A percentile compares a stretch with the other conserved stretches of the same genome.
Conservation (phyloP, 2,329 filamentous ascomycete genomes). For the Fusarium algeriense region DNA sequence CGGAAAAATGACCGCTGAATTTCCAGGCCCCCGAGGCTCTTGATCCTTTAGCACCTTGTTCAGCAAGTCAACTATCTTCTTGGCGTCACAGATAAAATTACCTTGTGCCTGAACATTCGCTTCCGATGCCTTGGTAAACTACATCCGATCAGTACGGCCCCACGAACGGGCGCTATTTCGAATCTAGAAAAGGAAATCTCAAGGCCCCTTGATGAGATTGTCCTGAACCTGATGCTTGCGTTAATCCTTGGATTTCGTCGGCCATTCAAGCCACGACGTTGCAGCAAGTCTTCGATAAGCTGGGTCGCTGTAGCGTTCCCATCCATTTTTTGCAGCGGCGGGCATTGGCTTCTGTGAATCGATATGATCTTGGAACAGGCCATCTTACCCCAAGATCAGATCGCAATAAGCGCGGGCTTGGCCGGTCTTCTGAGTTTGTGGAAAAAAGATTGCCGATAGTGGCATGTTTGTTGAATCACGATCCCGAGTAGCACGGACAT, state of each 20-base stretch:
- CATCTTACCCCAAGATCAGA: conserved; percentile 25
- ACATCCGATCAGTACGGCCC: conserved; percentile 6
- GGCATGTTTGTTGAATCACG: conserved; percentile 19
- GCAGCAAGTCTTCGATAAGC: conserved; percentile 6
- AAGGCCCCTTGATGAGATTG: conserved; percentile 1
- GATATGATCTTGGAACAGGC: conserved; percentile 6
- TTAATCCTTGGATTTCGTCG: conserved; percentile 7
- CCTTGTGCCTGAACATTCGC: conserved; percentile 25
- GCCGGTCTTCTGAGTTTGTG: not conserved
- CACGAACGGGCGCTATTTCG: conserved; percentile 31
- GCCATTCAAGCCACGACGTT: conserved; percentile 1
- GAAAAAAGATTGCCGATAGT: conserved; percentile 19
- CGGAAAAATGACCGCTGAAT: conserved; percentile 28
- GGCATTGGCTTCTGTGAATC: conserved; percentile 8
- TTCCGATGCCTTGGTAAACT: conserved; percentile 35
- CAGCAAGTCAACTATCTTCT: conserved; percentile 37
- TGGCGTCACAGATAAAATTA: conserved; percentile 47
- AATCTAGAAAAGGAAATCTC: conserved; percentile 32
- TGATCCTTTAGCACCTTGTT: conserved; percentile 14
- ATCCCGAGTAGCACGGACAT: conserved; percentile 12
- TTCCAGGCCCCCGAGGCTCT: conserved; percentile 19
- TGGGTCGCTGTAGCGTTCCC: conserved; percentile 8
- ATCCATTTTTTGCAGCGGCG: not conserved
- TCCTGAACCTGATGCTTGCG: conserved; percentile 37
- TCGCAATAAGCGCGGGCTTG: conserved; percentile 15